Evolutionary conservation across 75 land plant species (phyloP), one percentile per base, ranked within the genome.

Genomic region (Sequoia sempervirens): DNA sequence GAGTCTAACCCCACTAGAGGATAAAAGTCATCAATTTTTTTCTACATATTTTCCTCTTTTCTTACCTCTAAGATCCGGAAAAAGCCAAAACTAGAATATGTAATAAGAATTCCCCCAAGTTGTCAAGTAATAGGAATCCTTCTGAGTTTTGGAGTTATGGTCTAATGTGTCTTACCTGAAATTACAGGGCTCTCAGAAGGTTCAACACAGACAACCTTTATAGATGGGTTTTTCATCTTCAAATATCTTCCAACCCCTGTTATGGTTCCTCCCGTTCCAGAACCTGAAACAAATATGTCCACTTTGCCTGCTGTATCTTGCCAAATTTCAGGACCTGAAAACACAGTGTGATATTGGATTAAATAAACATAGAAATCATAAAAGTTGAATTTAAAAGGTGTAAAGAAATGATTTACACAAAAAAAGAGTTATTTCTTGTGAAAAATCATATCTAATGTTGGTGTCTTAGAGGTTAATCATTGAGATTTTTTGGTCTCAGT

Each of bases 251-350:
- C 90, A 79, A 90, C 73, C 18, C 90, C 90, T 47, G 84, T 43
- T 54, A 89, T 38, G 6, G 90, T 89, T n/a, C 90, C 90, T 46
- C 90, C 90, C 0, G 90, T 89, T 17, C 90, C 90, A 85, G 82
- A 53, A 14, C 87, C 90, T 47, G 90, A 47, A 46, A 89, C 83
- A 20, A 89, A 72, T 43, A 88, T 85, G 85, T 89, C 90, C 8
- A 89, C 90, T 14, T 88, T 87, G 36, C 90, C 90, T 78, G 70
- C 90, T 18, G 90, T 89, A n/a, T 83, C 90, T 82, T 68, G 68
- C 90, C 90, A 89, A 34, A 89, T 89, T 84, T 87, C 88, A 34
- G 88, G 87, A 45, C 88, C 88, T 86, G 82, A 66, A 43, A 85
- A 83, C 38, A 20, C 13, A n/a, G 80, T 45, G 15, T 75, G 30